Conservation (phyloP, 371 early-diverging fungal species). For the Apophysomyces variabilis region DNA sequence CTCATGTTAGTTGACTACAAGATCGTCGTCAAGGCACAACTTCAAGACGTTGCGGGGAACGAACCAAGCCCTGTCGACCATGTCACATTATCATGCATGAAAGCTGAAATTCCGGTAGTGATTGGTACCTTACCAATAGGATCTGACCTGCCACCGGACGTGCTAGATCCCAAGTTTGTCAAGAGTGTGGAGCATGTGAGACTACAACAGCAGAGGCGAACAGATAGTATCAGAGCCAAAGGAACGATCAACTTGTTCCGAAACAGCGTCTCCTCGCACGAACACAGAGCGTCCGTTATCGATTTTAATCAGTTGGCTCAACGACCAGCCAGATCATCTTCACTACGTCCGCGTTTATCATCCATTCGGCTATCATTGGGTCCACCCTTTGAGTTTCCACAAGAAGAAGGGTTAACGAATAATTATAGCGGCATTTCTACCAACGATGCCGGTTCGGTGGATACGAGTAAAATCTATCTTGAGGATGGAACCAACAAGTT, state of each 20-base stretch:
- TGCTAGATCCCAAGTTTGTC: conserved; percentile 19
- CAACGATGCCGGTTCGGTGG: too few species aligned
- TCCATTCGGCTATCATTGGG: neutral
- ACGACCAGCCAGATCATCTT: neutral
- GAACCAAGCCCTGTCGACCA: conserved; percentile 2
- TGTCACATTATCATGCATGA: conserved; percentile 17
- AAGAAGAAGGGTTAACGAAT: neutral
- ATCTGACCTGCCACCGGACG: conserved; percentile 11
- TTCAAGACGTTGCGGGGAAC: conserved; percentile 16
- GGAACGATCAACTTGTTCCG: neutral
- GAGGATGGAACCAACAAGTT: neutral
- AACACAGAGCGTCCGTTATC: neutral
- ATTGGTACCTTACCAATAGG: conserved; percentile 24
- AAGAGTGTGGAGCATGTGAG: neutral
- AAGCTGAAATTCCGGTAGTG: conserved; percentile 18
- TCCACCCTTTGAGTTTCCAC: neutral
- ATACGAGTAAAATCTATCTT: too few species aligned
- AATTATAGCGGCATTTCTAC: too few species aligned
- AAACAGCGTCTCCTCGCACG: neutral
- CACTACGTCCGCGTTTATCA: neutral
- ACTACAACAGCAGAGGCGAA: neutral
- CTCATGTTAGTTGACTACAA: conserved; percentile 21
- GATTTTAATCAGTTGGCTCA: too few species aligned
- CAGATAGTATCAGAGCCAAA: neutral
- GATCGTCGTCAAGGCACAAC: conserved; percentile 19